phyloP scores from a whole-genome alignment of 2,329 filamentous ascomycete genomes.

The Teratosphaeria viscida region DNA sequence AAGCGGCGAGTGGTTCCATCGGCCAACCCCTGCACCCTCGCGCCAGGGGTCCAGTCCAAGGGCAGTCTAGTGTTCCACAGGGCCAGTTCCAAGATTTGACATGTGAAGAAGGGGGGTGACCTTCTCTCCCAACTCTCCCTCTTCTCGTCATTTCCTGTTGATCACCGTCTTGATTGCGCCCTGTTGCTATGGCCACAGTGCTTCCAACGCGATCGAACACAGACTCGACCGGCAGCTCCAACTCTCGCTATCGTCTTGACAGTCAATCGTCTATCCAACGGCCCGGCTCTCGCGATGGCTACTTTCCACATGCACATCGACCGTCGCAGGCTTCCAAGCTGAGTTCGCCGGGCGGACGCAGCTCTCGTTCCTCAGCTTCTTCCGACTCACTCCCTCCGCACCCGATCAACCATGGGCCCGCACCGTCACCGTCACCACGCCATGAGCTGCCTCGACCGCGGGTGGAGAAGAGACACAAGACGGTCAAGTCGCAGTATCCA shows the following conservation, averaged over 20 bases:
- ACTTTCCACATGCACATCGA: background rate
- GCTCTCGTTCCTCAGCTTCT: background rate
- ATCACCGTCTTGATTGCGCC: background rate
- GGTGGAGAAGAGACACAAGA: background rate
- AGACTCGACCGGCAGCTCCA: slow-evolving; percentile 13
- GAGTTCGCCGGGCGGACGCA: background rate
- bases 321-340: background rate
- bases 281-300: background rate
- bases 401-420: background rate
- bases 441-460: background rate
- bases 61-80: too few relatives aligned
- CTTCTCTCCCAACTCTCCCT: background rate
- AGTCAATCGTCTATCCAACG: background rate
- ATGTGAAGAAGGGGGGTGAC: background rate
- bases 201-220: slow-evolving; percentile 20
- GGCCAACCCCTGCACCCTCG: background rate
- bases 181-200: slow-evolving; percentile 19
- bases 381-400: background rate
- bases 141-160: background rate
- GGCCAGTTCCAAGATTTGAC: background rate
- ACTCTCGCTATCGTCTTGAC: background rate
- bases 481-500: slow-evolving; percentile 40
- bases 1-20: background rate
- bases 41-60: too few relatives aligned
- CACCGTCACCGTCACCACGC: background rate